Evolutionary conservation across 2,329 filamentous ascomycete species (phyloP).

Genomic region (Pestalotiopsis sp.): DNA sequence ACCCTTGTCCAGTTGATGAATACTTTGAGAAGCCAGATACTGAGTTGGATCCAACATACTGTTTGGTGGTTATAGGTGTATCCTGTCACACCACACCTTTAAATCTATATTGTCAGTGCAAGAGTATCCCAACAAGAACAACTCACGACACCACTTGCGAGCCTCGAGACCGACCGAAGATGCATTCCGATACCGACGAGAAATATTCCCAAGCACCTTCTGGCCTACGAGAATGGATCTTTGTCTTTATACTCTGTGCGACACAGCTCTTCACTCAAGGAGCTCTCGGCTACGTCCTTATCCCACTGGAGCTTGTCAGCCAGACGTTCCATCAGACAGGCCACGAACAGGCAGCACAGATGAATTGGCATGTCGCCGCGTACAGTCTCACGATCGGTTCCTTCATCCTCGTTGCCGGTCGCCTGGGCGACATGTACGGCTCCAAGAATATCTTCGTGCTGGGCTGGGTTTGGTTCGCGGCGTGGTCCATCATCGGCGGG

Average conservation of each 20-base stretch:
- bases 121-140: neutral
- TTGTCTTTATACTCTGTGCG: neutral
- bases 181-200: neutral
- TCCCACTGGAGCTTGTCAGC: neutral
- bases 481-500: slow-evolving; percentile 55
- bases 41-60: too few relatives aligned
- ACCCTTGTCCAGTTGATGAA: neutral
- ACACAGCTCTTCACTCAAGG: neutral
- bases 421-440: slow-evolving; percentile 61
- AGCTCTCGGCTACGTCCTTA: neutral
- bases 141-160: neutral
- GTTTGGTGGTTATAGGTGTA: too few relatives aligned
- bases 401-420: slow-evolving; percentile 59
- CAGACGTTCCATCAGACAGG: slow-evolving; percentile 27
- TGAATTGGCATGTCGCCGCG: slow-evolving; percentile 60
- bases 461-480: slow-evolving; percentile 57
- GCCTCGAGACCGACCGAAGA: neutral
- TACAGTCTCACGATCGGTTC: slow-evolving; percentile 59
- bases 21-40: neutral
- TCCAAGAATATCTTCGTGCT: slow-evolving; percentile 56
- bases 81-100: too few relatives aligned
- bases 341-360: slow-evolving; percentile 37
- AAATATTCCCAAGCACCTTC: neutral
- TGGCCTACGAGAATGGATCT: neutral
- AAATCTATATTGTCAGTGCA: neutral